Percentiles rank a stretch among this genome's conserved stretches.
These are phyloP conservation scores for Pichia sp. DNA, from an alignment of 1,139 yeast species.

Conservation along the genomic window DNA sequence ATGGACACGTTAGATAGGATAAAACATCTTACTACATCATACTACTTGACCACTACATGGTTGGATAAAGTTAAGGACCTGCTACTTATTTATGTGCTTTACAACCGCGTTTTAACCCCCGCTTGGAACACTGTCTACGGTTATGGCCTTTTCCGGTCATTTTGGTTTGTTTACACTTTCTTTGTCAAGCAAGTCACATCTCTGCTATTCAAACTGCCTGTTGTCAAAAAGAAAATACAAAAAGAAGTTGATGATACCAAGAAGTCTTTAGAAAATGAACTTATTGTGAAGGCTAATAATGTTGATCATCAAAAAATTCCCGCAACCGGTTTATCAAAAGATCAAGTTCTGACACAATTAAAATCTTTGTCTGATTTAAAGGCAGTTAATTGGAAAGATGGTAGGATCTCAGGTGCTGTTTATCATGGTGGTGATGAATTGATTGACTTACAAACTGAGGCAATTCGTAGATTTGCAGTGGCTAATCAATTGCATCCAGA, in stretches of 20 bases:
- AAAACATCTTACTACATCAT: not conserved
- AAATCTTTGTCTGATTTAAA: slow-evolving; percentile 31
- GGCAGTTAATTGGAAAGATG: slow-evolving; percentile 67
- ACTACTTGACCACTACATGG: slow-evolving; percentile 2
- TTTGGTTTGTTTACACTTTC: slow-evolving; percentile 1
- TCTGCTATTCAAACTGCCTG: slow-evolving; percentile 44
- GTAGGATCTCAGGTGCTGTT: slow-evolving; percentile 90
- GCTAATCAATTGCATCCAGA: slow-evolving; percentile 96
- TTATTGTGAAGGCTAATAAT: slow-evolving; percentile 47
- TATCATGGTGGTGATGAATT: slow-evolving; percentile 87
- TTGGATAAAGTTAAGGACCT: slow-evolving; percentile 6
- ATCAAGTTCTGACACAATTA: slow-evolving; percentile 41
- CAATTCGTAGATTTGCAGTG: slow-evolving; percentile 70
- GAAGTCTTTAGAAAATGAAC: slow-evolving; percentile 43
- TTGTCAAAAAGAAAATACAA: slow-evolving; percentile 50
- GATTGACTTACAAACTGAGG: slow-evolving; percentile 63
- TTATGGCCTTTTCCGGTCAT: slow-evolving; percentile 19
- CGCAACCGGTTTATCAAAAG: slow-evolving; percentile 43
- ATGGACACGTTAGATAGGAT: not conserved
- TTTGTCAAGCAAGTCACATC: slow-evolving; percentile 9
- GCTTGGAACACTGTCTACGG: slow-evolving; percentile 16
- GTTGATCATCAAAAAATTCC: slow-evolving; percentile 51
- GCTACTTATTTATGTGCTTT: slow-evolving; percentile 4
- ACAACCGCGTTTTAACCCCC: slow-evolving; percentile 2
- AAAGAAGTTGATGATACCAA: slow-evolving; percentile 48